Percentiles rank a stretch among this genome's conserved stretches.
phyloP scores from a whole-genome alignment of 331 rosid genomes.

The Pyrus hybrid region DNA sequence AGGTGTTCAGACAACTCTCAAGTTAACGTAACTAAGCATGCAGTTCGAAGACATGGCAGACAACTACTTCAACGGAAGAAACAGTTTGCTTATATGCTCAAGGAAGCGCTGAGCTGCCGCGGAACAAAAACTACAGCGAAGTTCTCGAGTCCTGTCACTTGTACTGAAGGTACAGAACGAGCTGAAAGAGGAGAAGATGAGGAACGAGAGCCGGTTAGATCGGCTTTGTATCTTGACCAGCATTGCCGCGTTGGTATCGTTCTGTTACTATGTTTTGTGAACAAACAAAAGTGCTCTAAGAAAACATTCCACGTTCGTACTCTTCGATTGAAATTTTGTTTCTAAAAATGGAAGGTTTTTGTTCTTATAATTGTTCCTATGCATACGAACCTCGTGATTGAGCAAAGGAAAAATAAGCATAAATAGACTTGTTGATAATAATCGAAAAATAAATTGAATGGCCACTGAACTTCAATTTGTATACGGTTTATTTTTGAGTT shows the following conservation, averaged over 20 bases:
- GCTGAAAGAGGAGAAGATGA: constrained; percentile 80
- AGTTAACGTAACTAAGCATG: constrained; percentile 75
- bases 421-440: too few species aligned
- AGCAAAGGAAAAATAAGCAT: too few species aligned
- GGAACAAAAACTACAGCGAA: constrained; percentile 65
- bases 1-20: constrained; percentile 43
- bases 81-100: constrained; percentile 74
- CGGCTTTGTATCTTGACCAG: constrained; percentile 63
- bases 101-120: constrained; percentile 64
- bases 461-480: too few species aligned
- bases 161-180: constrained; percentile 62
- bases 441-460: too few species aligned
- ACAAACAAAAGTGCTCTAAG: constrained; percentile 11
- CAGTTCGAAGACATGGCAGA: constrained; percentile 88
- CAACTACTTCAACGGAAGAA: constrained; percentile 63
- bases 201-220: constrained; percentile 72
- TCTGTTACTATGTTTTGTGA: constrained; percentile 63
- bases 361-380: background rate
- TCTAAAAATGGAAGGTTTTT: background rate
- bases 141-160: constrained; percentile 62
- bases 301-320: constrained; percentile 7
- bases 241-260: constrained; percentile 46
- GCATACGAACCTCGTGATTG: too few species aligned
- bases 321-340: constrained; percentile 18
- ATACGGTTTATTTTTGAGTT: too few species aligned